These are phyloP conservation scores for Ettlia oleoabundans DNA, from an alignment of 139 green algal genomes.

Conservation along the genomic window DNA sequence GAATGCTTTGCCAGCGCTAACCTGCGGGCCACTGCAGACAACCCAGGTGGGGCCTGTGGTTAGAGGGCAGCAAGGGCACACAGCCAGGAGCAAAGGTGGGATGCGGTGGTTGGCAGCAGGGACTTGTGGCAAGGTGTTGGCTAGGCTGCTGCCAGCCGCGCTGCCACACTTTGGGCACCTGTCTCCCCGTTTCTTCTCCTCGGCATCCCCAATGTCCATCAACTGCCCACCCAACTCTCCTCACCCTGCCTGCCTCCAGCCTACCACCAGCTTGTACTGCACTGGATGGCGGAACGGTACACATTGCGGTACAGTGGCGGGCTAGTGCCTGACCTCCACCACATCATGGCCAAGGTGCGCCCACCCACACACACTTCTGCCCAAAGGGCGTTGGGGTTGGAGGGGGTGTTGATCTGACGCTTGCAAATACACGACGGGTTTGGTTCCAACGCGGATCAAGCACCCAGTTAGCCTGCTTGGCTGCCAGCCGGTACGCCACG, in stretches of 20 bases:
- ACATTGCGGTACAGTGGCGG: constrained; percentile 75
- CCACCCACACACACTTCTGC: too few species aligned
- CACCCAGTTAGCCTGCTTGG: too few species aligned
- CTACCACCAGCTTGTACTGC: constrained; percentile 67
- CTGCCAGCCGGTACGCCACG: too few species aligned
- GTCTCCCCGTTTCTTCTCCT: too few species aligned
- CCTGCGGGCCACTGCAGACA: constrained; percentile 54
- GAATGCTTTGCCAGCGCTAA: constrained; percentile 82
- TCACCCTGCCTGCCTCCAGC: constrained; percentile 1
- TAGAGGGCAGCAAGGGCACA: background rate
- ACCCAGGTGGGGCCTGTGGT: too few species aligned
- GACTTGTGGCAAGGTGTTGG: background rate
- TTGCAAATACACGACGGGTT: too few species aligned
- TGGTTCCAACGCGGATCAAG: too few species aligned
- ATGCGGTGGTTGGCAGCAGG: background rate
- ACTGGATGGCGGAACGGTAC: constrained; percentile 63
- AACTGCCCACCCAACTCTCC: background rate
- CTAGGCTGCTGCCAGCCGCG: background rate
- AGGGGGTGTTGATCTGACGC: background rate
- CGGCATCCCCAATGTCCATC: background rate
- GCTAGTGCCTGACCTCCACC: constrained; percentile 89
- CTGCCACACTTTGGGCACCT: background rate
- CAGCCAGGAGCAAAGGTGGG: background rate
- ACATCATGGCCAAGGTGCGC: constrained; percentile 85
- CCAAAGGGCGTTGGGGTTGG: background rate